Evolutionary conservation across 495 filamentous ascomycete species (phyloP), one percentile per base, ranked within the genome.

Genomic region (Acidiella bohemica): DNA sequence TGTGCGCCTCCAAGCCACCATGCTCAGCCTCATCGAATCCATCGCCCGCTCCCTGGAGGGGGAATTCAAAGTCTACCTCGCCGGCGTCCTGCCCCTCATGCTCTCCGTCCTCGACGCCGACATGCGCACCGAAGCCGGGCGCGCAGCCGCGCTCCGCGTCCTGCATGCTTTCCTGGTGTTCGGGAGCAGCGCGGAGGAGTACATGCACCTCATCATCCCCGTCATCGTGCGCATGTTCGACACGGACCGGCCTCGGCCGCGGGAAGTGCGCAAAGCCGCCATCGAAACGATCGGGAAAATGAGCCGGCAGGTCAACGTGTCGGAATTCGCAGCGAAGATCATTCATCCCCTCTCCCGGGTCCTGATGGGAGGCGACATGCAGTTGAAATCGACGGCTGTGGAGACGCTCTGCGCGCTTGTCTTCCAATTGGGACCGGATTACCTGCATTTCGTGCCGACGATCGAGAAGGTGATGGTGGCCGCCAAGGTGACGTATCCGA

Each of bases 171-270:
- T 99, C 53, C 65, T 96, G 27, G 79, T 99, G 0, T 95, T 99
- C 57, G 90, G 92, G n/a, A 77, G 85, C 11, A 94, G 85, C 53
- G 81, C 78, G 12, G 90, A 96, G 57, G 88, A 95, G 57, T 95
- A 96, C 59, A 96, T 99, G 90, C 90, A 96, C 59, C 69, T 99
- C 21, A 96, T 99, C 49, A 86, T 99, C 25, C 90, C 90, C 6
- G 80, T 87, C n/a, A 81, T 99, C 44, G 84, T 99, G 13, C 73
- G 78, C 12, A 74, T 93, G 39, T 94, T 95, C 53, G 84, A 96
- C 51, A 87, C 80, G 44, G 71, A 75, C 14, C 75, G 78, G 26
- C 79, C 90, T 45, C 42, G 41, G 10, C 84, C 84, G 5, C 63
- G 70, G 8, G 74, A 75, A 43, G 70, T 92, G 28, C 79, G 86